Base-by-base conservation (phyloP, 1,284 basidiomycete species). In the Malassezia slooffiae region DNA sequence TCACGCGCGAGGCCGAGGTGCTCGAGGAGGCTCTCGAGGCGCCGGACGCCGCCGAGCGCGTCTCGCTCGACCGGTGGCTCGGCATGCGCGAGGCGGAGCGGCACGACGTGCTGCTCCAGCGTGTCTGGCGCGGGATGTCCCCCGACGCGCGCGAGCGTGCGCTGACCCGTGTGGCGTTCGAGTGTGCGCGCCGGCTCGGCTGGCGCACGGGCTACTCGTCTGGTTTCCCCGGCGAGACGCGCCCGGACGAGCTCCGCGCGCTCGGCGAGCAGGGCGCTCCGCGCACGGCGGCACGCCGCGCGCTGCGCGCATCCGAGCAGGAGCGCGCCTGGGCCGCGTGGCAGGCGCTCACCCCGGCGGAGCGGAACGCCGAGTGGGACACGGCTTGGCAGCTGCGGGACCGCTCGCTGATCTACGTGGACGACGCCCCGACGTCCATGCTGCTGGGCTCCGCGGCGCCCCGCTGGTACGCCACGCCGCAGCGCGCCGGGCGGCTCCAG, bases 401-500 rank as follows among this genome's bases (percentile, higher is more conserved):
- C 34, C 60, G 66, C 13, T 62, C 60, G 19, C 40, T 52, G 19
- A 28, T 69, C 16, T 69, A 60, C 40, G 16, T 67, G n/a, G 60
- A 68, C 47, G 56, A 68, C 43, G 48, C 57, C 16, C 52, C 58
- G 5, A 49, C 54, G 24, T 56, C 47, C n/a, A 19, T 34, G 2
- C 45, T 69, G 19, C 50, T 63, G 6, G 50, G 46, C 12, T 35
- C 41, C 6, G 9, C 38, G 6, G 35, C 53, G 10, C 62, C 60
- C 1, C 55, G 64, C 3, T 69, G 64, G 64, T 69, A 56, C 44
- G 21, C 43, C 6, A 37, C 31, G 15, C 62, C 66, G 9, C 56
- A 65, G 39, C 54, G 60, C 5, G 62, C 55, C 0, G 89, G 85
- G 35, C 79, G 83, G 61, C 79, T 80, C 55, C 76, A 89, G 33